Conservation (phyloP, 495 filamentous ascomycete genomes). For the Daldinia bambusicola region DNA sequence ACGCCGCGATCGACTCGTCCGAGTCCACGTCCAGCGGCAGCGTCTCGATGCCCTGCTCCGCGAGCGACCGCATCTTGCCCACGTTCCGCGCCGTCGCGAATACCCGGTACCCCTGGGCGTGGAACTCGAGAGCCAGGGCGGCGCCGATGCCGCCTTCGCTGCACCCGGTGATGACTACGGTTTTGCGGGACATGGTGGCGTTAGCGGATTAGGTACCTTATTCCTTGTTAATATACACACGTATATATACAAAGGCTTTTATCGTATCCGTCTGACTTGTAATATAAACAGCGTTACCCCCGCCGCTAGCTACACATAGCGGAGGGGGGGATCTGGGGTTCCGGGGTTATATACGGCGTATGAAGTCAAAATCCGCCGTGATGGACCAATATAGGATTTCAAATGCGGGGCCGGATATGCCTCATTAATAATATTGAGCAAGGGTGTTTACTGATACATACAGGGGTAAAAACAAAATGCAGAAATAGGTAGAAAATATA, state of each 20-base stretch:
- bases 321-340: background rate
- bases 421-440: too few species aligned
- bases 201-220: too few species aligned
- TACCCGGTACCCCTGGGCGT: slow-evolving; percentile 60
- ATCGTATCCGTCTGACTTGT: background rate
- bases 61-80: slow-evolving; percentile 53
- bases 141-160: slow-evolving; percentile 64
- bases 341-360: background rate
- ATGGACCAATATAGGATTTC: too few species aligned
- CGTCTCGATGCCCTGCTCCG: slow-evolving; percentile 55
- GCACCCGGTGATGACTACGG: slow-evolving; percentile 62
- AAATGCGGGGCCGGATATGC: too few species aligned
- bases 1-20: slow-evolving; percentile 49
- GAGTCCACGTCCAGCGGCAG: slow-evolving; percentile 62
- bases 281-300: background rate
- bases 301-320: background rate
- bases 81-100: slow-evolving; percentile 65
- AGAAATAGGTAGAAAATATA: too few species aligned
- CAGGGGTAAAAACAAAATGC: too few species aligned
- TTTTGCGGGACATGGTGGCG: slow-evolving; percentile 38
- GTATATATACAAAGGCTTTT: background rate
- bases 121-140: slow-evolving; percentile 64
- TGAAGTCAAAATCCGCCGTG: too few species aligned
- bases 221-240: too few species aligned
- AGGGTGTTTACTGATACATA: too few species aligned